Percentiles rank a stretch among this genome's conserved stretches.
Evolutionary conservation across 1,139 yeast species (phyloP).

Genomic region (Blastobotrys arbuscula): DNA sequence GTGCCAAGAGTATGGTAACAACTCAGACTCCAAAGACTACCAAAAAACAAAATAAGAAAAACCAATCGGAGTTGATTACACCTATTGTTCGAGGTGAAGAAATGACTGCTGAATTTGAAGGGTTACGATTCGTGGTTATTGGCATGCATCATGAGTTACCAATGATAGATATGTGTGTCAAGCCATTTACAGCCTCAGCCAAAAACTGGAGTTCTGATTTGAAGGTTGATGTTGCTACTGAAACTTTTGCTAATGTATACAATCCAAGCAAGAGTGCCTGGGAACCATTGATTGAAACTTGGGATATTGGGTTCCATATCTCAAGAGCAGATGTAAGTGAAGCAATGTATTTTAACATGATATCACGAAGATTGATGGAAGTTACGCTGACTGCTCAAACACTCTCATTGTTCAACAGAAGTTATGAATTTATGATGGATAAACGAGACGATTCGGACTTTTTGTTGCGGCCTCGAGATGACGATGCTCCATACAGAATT

Average conservation of each 20-base stretch:
- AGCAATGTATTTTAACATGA: conserved; percentile 54
- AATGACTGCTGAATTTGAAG: conserved; percentile 65
- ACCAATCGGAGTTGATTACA: background rate
- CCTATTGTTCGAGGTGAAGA: conserved; percentile 58
- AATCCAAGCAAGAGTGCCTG: conserved; percentile 90
- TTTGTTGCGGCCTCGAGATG: conserved; percentile 61
- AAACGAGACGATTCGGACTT: conserved; percentile 49
- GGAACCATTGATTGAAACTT: conserved; percentile 92
- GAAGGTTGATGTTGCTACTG: conserved; percentile 59
- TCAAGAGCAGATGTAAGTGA: conserved; percentile 42
- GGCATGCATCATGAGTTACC: conserved; percentile 96
- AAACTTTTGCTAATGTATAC: conserved; percentile 70
- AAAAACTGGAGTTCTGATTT: conserved; percentile 85
- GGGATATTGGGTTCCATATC: conserved; percentile 75
- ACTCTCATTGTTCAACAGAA: conserved; percentile 30
- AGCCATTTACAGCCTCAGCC: conserved; percentile 67
- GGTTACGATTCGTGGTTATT: conserved; percentile 77
- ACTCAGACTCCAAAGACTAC: background rate
- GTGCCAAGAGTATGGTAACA: conserved; percentile 9
- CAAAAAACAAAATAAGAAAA: background rate
- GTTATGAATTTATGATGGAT: conserved; percentile 66
- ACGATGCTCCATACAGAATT: conserved; percentile 76
- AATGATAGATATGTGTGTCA: conserved; percentile 70
- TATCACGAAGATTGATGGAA: conserved; percentile 72
- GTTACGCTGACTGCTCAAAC: conserved; percentile 77